A percentile compares a stretch with the other conserved stretches of the same genome.
Conservation (phyloP, 345 rosid genomes). For the Durio zibethinus region DNA sequence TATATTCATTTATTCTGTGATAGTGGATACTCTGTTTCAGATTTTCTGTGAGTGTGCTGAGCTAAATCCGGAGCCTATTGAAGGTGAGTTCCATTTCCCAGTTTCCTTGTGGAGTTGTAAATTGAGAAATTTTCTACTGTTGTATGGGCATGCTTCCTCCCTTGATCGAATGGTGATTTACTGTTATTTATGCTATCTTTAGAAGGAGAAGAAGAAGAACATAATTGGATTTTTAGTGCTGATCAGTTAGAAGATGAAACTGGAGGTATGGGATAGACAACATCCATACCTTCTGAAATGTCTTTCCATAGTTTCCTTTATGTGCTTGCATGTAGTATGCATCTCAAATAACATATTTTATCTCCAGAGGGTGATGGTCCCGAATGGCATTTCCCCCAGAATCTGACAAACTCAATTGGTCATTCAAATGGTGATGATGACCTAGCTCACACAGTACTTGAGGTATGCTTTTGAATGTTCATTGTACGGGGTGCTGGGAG, state of each 20-base stretch:
- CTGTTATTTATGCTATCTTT: background rate
- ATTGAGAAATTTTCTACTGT: background rate
- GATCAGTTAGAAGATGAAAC: constrained; percentile 56
- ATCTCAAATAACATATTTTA: background rate
- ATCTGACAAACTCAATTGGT: constrained; percentile 63
- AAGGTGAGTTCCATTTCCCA: constrained; percentile 41
- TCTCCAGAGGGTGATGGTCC: constrained; percentile 48
- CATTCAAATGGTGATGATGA: constrained; percentile 76
- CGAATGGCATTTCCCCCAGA: constrained; percentile 47
- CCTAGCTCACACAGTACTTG: constrained; percentile 60
- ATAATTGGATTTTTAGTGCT: constrained; percentile 82
- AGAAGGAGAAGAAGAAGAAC: constrained; percentile 41
- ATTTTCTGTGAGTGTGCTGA: constrained; percentile 92
- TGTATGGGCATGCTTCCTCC: background rate
- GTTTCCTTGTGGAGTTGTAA: background rate
- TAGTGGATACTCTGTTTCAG: constrained; percentile 87
- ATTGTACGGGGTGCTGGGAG: background rate
- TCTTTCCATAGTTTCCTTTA: background rate
- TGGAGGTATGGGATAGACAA: constrained; percentile 32
- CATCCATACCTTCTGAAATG: background rate
- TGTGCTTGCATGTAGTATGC: background rate
- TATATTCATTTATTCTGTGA: constrained; percentile 14
- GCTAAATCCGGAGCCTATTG: constrained; percentile 85
- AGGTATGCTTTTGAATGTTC: constrained; percentile 40
- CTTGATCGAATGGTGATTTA: background rate